A percentile compares a stretch with the other conserved stretches of the same genome.
Evolutionary conservation across 305 asterid species (phyloP).

Genomic region (Fraxinus ornus): DNA sequence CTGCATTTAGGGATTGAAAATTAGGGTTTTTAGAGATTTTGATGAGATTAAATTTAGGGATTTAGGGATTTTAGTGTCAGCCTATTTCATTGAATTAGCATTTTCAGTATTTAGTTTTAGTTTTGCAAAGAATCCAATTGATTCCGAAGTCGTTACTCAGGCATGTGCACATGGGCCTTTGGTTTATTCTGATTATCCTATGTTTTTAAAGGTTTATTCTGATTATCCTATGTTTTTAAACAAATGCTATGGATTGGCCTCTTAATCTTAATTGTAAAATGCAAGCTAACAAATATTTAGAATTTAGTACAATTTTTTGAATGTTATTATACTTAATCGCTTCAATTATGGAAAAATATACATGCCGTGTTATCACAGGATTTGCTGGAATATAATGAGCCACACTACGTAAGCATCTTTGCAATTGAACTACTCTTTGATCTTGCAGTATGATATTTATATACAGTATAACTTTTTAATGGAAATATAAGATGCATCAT

Average conservation of each 20-base stretch:
- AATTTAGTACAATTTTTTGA: neutral
- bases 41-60: too few species aligned
- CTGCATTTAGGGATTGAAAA: too few species aligned
- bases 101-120: too few species aligned
- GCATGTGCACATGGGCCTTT: slow-evolving; percentile 36
- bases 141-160: slow-evolving; percentile 74
- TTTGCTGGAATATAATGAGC: neutral
- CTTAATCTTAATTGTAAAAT: neutral
- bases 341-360: neutral
- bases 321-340: neutral
- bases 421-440: neutral
- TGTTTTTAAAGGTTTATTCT: neutral
- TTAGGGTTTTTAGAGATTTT: too few species aligned
- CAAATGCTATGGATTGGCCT: neutral
- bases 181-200: neutral
- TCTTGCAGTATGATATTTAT: neutral
- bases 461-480: neutral
- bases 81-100: too few species aligned
- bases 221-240: too few species aligned
- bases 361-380: neutral
- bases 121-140: slow-evolving; percentile 42
- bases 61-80: too few species aligned
- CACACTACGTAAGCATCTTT: neutral
- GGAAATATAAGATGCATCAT: neutral
- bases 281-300: neutral